Evolutionary conservation across 306 rosid species (phyloP).

Genomic region (Chamaecrista fasciculata): DNA sequence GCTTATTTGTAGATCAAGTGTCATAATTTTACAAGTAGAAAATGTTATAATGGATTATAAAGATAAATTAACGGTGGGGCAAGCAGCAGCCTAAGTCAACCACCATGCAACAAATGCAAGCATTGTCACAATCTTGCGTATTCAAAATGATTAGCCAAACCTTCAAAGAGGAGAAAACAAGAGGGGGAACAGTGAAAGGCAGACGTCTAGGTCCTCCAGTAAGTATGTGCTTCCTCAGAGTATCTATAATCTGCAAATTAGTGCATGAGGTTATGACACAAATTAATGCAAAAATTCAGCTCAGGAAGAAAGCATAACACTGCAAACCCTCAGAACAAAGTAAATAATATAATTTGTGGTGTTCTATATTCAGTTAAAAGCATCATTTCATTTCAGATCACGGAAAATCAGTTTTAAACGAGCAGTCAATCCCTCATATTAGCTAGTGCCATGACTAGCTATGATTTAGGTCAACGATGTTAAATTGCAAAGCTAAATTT

Average conservation of each 20-base stretch:
- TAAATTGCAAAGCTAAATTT: not conserved
- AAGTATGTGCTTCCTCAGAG: constrained; percentile 79
- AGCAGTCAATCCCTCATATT: constrained; percentile 9
- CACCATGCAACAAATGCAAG: constrained; percentile 10
- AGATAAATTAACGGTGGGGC: constrained; percentile 9
- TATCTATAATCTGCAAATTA: constrained; percentile 79
- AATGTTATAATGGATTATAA: not conserved
- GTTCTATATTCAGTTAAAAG: not conserved
- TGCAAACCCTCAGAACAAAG: constrained; percentile 12
- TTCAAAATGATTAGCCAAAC: constrained; percentile 44
- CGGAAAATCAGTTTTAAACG: not conserved
- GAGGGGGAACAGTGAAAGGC: constrained; percentile 89
- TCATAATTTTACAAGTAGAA: not conserved
- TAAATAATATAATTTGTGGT: constrained; percentile 5
- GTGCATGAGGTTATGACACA: constrained; percentile 27
- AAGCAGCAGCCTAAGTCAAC: constrained; percentile 29
- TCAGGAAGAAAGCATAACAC: constrained; percentile 18
- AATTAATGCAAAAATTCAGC: constrained; percentile 18
- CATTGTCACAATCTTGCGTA: not conserved
- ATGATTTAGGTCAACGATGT: constrained; percentile 12
- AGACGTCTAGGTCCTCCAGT: constrained; percentile 89
- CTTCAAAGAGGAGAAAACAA: constrained; percentile 86
- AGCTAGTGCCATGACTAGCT: constrained; percentile 8
- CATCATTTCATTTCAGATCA: constrained; percentile 14
- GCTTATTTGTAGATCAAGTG: not conserved